Conservation (phyloP, 176 grass and related monocot genomes). For the Eragrostis nindensis region DNA sequence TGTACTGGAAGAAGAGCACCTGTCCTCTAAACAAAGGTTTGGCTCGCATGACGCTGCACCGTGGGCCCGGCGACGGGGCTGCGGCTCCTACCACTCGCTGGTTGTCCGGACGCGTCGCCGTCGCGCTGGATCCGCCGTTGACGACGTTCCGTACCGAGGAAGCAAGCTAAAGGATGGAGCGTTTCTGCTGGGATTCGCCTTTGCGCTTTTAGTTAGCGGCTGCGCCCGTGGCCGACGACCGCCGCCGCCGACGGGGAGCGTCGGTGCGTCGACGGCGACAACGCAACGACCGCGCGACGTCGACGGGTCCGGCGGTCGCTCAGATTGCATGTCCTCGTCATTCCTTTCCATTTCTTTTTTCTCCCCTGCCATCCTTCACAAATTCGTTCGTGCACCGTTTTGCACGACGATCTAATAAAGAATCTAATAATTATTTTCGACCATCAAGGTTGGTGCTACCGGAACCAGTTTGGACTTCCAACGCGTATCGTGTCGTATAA, state of each 20-base stretch:
- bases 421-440: background rate
- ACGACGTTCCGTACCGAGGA: background rate
- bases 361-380: background rate
- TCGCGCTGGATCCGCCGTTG: background rate
- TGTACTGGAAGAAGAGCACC: background rate
- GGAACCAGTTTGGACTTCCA: background rate
- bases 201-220: background rate
- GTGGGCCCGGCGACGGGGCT: background rate
- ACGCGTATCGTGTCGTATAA: too few species aligned
- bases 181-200: background rate
- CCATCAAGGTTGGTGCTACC: background rate
- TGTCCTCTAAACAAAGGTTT: too few species aligned
- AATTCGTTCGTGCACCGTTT: background rate
- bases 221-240: too few species aligned
- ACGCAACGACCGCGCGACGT: background rate
- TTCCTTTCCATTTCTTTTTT: too few species aligned
- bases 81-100: background rate
- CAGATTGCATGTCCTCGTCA: too few species aligned
- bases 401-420: background rate
- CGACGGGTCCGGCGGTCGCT: background rate
- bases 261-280: conserved; percentile 28
- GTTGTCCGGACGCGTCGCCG: conserved; percentile 5
- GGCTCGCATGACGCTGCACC: background rate
- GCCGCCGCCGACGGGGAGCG: background rate
- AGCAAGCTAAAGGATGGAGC: background rate